Base-by-base conservation (phyloP, 306 rosid genomes). In the Senna siamea region DNA sequence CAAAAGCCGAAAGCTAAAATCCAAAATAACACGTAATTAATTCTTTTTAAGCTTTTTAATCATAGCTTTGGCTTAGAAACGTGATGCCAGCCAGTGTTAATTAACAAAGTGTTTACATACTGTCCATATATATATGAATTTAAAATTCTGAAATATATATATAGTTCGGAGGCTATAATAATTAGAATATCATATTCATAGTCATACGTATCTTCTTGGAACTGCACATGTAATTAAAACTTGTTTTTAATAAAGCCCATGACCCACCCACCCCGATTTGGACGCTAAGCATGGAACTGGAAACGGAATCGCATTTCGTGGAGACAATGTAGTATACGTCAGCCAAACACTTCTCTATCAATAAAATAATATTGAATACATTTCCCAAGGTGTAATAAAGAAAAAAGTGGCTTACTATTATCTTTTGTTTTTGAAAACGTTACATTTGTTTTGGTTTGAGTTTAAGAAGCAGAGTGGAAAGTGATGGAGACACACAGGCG, bases 171-270 rank as follows among this genome's bases (percentile, higher is more conserved):
- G 11, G 20, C 2, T 40, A 65, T 7, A 18, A n/a, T n/a, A n/a
- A n/a, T n/a, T n/a, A n/a, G n/a, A 37, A 8, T 47, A 14, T 26
- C 2, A 26, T 26, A 26, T 3, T 26, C 2, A 26, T 26, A 26
- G 1, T 64, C 40, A 71, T n/a, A 75, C 9, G 66, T 38, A 65
- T 66, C 66, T 66, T 75, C 35, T 56, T 66, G 74, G 79, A 75
- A 66, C 6, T 56, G 60, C 68, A 66, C 40, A 40, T 20, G 66
- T 17, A 65, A 64, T 7, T 3, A 19, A 38, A 15, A 7, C 26
- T 26, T 15, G 26, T 17, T 65, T 41, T 11, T 38, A 26, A 26
- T 26, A 1, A 38, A 5, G 56, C 17, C 17, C 40, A 19, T 60
- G 70, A 50, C 71, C 30, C 30, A 26, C 3, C 62, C 41, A 50